Base-by-base conservation (phyloP, 2,329 filamentous ascomycete genomes). In the Epichloe gansuensis region DNA sequence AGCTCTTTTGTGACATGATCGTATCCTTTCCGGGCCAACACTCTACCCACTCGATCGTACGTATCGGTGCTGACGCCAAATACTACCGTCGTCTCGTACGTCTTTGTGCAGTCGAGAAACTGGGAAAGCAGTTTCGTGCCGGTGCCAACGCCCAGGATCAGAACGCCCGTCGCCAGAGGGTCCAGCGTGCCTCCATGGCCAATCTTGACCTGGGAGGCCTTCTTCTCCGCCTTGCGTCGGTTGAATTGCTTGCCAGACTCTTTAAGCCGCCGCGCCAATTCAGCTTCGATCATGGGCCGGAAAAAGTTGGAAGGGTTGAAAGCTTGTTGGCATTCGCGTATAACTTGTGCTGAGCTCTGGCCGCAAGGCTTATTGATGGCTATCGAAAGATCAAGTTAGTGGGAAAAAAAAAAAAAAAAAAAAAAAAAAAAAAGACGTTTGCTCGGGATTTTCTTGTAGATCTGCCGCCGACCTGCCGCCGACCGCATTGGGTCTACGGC, bases 111-210 rank as follows among this genome's bases (percentile, higher is more conserved):
- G 52, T 81, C 77, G 45, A 97, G 75, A 66, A 96, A 97, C 38
- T 81, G 74, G 42, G 80, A 74, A 1, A 98, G 77, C 13, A 78
- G 73, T 69, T 97, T 98, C 52, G 93, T 98, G 41, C 88, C 93
- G 54, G 79, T 82, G 38, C 91, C 93, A 50, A 96, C 77, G 52
- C 91, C 93, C 6, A 93, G 76, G 57, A 97, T 90, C 48, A 98
- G 78, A 25, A 98, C 88, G 46, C 93, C 93, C 1, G 91, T 95
- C 8, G 93, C 93, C 62, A 96, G 78, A 28, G 93, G 93, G 64
- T 98, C 93, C 17, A 98, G 78, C 2, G 93, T 98, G 44, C 93
- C 93, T 55, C 93, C 93, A 71, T 98, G 93, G 37, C 93, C 93
- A 63, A 97, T 87, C 74, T 97, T 98, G 60, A 97, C 85, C 56